These are phyloP conservation scores for Acidiella bohemica DNA, from an alignment of 495 filamentous ascomycete genomes.

Conservation along the genomic window DNA sequence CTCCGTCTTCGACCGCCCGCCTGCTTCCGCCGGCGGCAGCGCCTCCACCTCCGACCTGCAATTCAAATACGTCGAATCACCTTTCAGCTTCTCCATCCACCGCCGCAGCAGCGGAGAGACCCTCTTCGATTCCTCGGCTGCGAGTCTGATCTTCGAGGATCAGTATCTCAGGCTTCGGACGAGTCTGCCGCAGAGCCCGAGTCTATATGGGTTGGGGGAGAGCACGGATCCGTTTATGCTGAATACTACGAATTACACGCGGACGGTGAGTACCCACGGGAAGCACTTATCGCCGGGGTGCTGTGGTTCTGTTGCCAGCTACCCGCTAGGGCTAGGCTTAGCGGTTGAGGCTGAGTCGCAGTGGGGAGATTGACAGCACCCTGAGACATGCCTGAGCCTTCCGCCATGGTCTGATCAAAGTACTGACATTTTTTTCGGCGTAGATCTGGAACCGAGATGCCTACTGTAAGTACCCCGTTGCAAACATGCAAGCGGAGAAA, in stretches of 20 bases:
- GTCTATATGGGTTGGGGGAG: constrained; percentile 72
- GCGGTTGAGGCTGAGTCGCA: too few relatives aligned
- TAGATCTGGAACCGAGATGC: constrained; percentile 71
- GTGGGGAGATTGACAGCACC: too few relatives aligned
- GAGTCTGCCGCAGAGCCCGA: constrained; percentile 48
- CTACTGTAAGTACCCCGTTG: too few relatives aligned
- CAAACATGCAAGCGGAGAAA: too few relatives aligned
- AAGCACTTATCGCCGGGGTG: too few relatives aligned
- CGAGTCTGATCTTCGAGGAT: constrained; percentile 59
- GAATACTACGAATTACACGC: constrained; percentile 58
- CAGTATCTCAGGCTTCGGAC: constrained; percentile 66
- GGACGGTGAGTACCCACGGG: too few relatives aligned
- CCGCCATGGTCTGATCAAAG: too few relatives aligned
- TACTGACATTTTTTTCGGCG: too few relatives aligned
- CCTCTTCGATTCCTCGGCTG: constrained; percentile 65
- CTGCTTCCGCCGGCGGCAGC: constrained; percentile 3
- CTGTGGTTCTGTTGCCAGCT: too few relatives aligned
- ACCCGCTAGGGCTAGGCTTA: too few relatives aligned
- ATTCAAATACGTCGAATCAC: constrained; percentile 51
- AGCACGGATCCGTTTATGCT: constrained; percentile 62
- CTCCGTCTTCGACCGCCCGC: constrained; percentile 52
- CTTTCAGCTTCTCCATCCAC: constrained; percentile 66
- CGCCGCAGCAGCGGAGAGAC: constrained; percentile 49
- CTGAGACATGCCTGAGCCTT: too few relatives aligned
- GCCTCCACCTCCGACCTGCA: constrained; percentile 37